Conservation (phyloP, 2,329 filamentous ascomycete species). For the Claviceps spartinae region DNA sequence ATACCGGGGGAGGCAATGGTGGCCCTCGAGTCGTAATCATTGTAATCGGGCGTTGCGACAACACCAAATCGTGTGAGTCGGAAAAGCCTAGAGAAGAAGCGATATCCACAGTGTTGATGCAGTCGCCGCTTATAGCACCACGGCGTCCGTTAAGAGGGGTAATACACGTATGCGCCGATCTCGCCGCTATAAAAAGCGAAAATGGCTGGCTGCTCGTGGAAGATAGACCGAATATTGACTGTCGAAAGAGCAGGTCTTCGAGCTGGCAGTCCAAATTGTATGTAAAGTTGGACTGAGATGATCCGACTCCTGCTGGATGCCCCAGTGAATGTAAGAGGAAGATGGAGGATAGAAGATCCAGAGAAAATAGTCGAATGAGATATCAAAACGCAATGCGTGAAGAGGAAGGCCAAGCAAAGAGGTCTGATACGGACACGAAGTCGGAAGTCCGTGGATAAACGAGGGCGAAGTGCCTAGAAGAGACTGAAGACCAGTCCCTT, state of each 20-base stretch:
- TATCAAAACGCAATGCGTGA: neutral
- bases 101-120: constrained; percentile 81
- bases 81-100: constrained; percentile 68
- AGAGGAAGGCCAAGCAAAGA: neutral
- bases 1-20: constrained; percentile 7
- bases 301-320: neutral
- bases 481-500: neutral
- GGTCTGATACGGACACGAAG: neutral
- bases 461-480: too few relatives aligned
- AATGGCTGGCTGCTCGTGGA: constrained; percentile 24
- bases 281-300: constrained; percentile 2
- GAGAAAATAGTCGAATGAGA: too few relatives aligned
- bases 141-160: constrained; percentile 16
- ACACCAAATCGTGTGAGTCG: constrained; percentile 35
- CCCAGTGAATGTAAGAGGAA: neutral
- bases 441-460: too few relatives aligned
- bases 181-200: constrained; percentile 15
- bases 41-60: constrained; percentile 10
- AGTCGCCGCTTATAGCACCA: constrained; percentile 13
- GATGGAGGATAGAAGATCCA: neutral
- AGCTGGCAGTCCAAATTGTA: constrained; percentile 12
- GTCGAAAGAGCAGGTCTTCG: constrained; percentile 28
- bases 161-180: constrained; percentile 16
- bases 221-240: constrained; percentile 28
- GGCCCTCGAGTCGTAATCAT: constrained; percentile 10